A percentile compares a stretch with the other conserved stretches of the same genome.
phyloP scores from a whole-genome alignment of 371 early-diverging fungal species.

The Mortierella sp. region DNA sequence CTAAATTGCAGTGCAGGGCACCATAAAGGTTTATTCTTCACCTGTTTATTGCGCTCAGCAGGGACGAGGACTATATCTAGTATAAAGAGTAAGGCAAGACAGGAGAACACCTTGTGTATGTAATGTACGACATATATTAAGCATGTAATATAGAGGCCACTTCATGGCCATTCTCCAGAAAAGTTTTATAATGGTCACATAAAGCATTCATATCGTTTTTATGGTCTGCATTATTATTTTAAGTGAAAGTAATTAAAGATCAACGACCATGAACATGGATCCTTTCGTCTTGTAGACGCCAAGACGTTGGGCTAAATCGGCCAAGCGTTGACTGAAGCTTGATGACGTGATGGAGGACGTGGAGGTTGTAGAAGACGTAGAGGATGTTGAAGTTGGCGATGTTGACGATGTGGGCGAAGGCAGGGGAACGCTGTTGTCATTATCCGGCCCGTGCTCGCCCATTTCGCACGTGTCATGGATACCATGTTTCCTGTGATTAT shows the following conservation, averaged over 20 bases:
- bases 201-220: no score
- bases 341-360: not conserved
- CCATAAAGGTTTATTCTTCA: no score
- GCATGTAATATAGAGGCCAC: no score
- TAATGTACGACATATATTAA: no score
- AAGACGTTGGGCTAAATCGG: constrained; percentile 27
- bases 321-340: constrained; percentile 29
- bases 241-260: constrained; percentile 25
- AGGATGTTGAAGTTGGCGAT: constrained; percentile 13
- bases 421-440: constrained; percentile 25
- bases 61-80: no score
- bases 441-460: not conserved
- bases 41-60: no score
- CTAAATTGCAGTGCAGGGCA: no score
- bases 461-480: not conserved
- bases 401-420: not conserved
- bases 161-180: no score
- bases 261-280: constrained; percentile 27
- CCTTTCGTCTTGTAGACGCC: constrained; percentile 30
- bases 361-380: constrained; percentile 22
- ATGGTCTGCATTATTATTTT: no score
- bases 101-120: no score
- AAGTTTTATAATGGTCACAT: no score
- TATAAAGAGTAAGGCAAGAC: no score
- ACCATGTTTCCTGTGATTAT: not conserved